These are phyloP conservation scores for Xerocomus minutiporus DNA, from an alignment of 1,284 basidiomycete species.

Conservation along the genomic window DNA sequence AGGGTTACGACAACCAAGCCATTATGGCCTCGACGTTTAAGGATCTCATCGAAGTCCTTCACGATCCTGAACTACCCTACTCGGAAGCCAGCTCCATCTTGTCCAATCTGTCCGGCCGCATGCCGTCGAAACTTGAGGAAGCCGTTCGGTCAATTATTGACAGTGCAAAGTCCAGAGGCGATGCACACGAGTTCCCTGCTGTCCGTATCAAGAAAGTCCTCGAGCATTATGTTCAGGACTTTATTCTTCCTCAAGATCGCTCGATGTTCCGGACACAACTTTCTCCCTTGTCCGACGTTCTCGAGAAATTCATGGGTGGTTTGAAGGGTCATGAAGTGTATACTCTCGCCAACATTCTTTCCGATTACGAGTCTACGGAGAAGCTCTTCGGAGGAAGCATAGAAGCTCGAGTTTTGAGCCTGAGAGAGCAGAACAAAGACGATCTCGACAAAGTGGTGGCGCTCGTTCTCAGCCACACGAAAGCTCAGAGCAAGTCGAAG, in stretches of 20 bases:
- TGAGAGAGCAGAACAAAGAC: slow-evolving; percentile 91
- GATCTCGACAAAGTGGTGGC: slow-evolving; percentile 85
- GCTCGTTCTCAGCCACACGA: slow-evolving; percentile 92
- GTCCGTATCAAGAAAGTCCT: slow-evolving; percentile 77
- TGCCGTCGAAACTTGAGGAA: slow-evolving; percentile 91
- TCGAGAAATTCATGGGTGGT: slow-evolving; percentile 81
- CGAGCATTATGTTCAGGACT: slow-evolving; percentile 82
- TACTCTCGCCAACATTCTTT: slow-evolving; percentile 69
- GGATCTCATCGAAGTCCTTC: slow-evolving; percentile 74
- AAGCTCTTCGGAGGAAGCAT: slow-evolving; percentile 90
- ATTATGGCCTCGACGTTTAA: slow-evolving; percentile 81
- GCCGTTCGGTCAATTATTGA: slow-evolving; percentile 79
- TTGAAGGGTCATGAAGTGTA: slow-evolving; percentile 85
- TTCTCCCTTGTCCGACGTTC: slow-evolving; percentile 66
- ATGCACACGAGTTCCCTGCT: slow-evolving; percentile 81
- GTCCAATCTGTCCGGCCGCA: slow-evolving; percentile 87
- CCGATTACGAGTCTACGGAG: slow-evolving; percentile 81
- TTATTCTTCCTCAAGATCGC: slow-evolving; percentile 74
- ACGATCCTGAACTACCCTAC: slow-evolving; percentile 86
- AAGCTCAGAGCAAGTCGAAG: slow-evolving; percentile 90
- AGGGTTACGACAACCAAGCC: slow-evolving; percentile 92
- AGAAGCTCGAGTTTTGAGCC: slow-evolving; percentile 85
- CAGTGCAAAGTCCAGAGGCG: slow-evolving; percentile 63
- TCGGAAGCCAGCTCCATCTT: slow-evolving; percentile 83
- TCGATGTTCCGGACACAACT: slow-evolving; percentile 75